A percentile compares a stretch with the other conserved stretches of the same genome.
These are phyloP conservation scores for Saccharomyces eubayanus DNA, from an alignment of 805 yeast species.

Conservation along the genomic window DNA sequence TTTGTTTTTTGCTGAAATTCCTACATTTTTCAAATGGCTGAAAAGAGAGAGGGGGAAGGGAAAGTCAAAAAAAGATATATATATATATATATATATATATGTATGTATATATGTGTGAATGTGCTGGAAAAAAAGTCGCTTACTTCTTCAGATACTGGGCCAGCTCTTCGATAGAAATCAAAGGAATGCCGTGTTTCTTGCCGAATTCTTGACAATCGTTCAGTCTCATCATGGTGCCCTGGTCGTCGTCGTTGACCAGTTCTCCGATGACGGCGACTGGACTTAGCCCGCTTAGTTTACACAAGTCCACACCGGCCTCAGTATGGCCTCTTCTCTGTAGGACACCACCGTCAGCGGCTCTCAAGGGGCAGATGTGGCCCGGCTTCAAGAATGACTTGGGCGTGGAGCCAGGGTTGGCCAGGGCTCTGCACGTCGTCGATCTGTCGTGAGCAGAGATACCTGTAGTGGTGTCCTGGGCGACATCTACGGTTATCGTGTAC, in stretches of 20 bases:
- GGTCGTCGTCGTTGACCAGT: conserved; percentile 79
- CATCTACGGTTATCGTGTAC: conserved; percentile 88
- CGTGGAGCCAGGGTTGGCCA: conserved; percentile 48
- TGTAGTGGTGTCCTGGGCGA: conserved; percentile 82
- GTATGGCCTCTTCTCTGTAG: conserved; percentile 87
- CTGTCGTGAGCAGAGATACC: conserved; percentile 95
- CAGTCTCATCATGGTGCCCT: conserved; percentile 87
- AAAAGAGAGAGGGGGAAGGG: not conserved
- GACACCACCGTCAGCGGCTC: conserved; percentile 84
- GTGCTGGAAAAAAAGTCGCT: not conserved
- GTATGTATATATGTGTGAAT: not conserved
- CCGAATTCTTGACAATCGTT: conserved; percentile 75
- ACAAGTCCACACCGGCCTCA: conserved; percentile 89
- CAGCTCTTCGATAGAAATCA: conserved; percentile 72
- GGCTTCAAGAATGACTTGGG: conserved; percentile 76
- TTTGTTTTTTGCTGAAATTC: not conserved
- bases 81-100: not conserved
- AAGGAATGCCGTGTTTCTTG: conserved; percentile 49
- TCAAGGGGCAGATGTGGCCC: conserved; percentile 87
- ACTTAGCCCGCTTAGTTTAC: conserved; percentile 62
- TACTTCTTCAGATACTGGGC: conserved; percentile 40
- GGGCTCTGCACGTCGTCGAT: conserved; percentile 64
- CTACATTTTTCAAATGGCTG: not conserved
- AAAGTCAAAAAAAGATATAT: not conserved
- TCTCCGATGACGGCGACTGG: conserved; percentile 94